Evolutionary conservation across 768 basidiomycete genomes (phyloP), one percentile per base, ranked within the genome.

Genomic region (Boletus pseudopeckii): DNA sequence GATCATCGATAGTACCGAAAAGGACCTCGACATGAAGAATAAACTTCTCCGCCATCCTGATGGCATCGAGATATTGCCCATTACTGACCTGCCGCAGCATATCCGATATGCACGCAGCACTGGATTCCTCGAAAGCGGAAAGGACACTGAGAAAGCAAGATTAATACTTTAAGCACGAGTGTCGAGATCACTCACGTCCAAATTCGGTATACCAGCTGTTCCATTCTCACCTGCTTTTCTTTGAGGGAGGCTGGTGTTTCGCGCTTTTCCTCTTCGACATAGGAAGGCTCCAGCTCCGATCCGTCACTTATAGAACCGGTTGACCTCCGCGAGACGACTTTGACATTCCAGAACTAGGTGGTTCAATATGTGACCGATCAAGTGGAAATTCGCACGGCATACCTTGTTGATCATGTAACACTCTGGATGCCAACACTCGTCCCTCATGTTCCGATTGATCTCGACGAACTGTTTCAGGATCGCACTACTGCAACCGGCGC

Each of bases 331-430:
- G 87, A 83, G 54, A 83, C 85, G 5, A 92, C 85, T 71, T 98
- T 97, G 69, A 98, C 95, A 69, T 98, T 99, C 97, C 97, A 98
- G 73, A 98, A 98, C 93, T 97, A 68, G 26, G 53, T 8, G 42
- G 33, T 32, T 53, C 17, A 18, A 58, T 69, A 28, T 66, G 44
- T 38, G 48, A 44, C 14, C 9, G 28, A 54, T 44, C 30, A 30
- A 38, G 30, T n/a, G 20, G 8, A 45, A 52, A 48, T 17, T 41
- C 28, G 39, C 7, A 40, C 10, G 1, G 58, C 81, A 52, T 58
- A 96, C 95, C 80, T 98, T 98, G 74, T 98, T 96, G 61, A 99
- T 98, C 96, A 98, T 98, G 72, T 98, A 98, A 71, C 97, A 99
- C 72, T 99, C 97, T 50, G 97, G 97, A 79, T 99, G 97, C 96